Conservation (phyloP, 805 yeast species). For the Candida ponderosae region DNA sequence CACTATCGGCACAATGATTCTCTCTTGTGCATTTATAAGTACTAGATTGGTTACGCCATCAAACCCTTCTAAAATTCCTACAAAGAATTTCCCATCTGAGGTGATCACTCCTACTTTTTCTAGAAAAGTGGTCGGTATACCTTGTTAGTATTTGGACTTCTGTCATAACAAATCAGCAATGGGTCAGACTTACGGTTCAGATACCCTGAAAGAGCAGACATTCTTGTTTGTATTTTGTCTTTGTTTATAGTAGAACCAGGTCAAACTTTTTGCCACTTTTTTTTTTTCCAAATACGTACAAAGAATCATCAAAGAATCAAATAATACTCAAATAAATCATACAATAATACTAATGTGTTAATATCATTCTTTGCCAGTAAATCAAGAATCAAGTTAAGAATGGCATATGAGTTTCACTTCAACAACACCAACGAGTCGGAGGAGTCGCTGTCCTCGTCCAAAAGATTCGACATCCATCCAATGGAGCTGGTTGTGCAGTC, state of each 20-base stretch:
- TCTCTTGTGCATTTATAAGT: conserved; percentile 41
- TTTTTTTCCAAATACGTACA: no score
- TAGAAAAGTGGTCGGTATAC: conserved; percentile 10
- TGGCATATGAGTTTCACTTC: conserved; percentile 11
- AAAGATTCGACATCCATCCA: conserved; percentile 38
- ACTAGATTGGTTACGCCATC: conserved; percentile 60
- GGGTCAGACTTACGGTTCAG: conserved; percentile 13
- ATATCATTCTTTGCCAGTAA: no score
- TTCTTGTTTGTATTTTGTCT: neutral
- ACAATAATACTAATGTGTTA: no score
- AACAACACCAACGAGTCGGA: neutral
- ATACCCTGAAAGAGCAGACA: conserved; percentile 16
- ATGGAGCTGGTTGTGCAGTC: conserved; percentile 53
- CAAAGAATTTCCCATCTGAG: conserved; percentile 45
- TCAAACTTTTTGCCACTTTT: no score
- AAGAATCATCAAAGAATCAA: no score
- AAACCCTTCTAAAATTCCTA: conserved; percentile 47
- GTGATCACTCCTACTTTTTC: conserved; percentile 49
- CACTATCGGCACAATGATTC: conserved; percentile 37
- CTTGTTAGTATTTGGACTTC: conserved; percentile 8
- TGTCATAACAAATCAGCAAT: no score
- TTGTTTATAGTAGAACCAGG: neutral
- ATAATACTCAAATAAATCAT: no score
- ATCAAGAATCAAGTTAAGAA: no score
- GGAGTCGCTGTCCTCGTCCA: neutral